Conservation (phyloP, 768 basidiomycete genomes). For the Cystofilobasidium macerans region DNA sequence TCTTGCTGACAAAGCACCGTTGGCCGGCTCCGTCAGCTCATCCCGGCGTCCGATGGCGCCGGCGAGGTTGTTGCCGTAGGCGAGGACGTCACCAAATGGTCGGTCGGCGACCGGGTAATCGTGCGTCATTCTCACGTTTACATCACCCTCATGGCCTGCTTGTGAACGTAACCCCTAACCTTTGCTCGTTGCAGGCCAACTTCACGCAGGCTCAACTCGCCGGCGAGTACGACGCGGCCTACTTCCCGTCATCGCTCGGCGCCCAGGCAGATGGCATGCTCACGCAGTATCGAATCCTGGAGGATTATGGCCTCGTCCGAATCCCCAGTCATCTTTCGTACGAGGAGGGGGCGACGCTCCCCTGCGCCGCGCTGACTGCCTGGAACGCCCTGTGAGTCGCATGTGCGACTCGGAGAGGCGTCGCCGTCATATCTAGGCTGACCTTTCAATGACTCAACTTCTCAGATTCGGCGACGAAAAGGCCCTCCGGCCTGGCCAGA, state of each 20-base stretch:
- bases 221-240: conserved; percentile 5
- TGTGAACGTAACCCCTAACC: neutral
- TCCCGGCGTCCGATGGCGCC: conserved; percentile 19
- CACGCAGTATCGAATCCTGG: conserved; percentile 48
- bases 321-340: conserved; percentile 45
- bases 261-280: conserved; percentile 38
- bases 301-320: conserved; percentile 29
- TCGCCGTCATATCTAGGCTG: neutral
- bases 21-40: neutral
- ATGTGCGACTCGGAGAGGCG: too few species aligned
- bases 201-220: conserved; percentile 18
- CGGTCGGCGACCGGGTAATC: conserved; percentile 22
- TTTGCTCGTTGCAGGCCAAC: conserved; percentile 7
- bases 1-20: neutral
- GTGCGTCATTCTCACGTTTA: neutral
- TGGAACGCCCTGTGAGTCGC: conserved; percentile 47
- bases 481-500: neutral
- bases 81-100: conserved; percentile 15
- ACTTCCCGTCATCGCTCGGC: conserved; percentile 16
- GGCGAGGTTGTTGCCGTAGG: conserved; percentile 23
- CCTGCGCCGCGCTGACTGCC: conserved; percentile 55
- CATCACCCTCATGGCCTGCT: neutral
- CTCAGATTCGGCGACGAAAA: conserved; percentile 2
- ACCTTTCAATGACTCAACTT: neutral
- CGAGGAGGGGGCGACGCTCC: conserved; percentile 56